These are phyloP conservation scores for Wickerhamiella australiensis DNA, from an alignment of 805 yeast genomes.

Conservation along the genomic window DNA sequence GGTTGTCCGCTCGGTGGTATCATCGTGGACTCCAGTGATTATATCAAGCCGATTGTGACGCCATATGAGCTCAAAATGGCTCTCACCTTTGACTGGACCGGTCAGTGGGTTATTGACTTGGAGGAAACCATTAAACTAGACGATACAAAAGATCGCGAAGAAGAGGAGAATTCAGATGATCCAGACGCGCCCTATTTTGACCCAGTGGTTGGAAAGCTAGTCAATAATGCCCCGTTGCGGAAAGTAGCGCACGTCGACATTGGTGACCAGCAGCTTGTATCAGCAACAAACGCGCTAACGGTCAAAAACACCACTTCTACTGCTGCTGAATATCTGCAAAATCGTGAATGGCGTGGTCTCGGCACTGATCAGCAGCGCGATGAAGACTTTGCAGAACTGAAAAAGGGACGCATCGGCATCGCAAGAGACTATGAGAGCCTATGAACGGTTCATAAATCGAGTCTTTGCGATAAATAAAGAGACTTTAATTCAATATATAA, in stretches of 20 bases:
- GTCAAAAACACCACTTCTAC: conserved; percentile 77
- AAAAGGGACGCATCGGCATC: conserved; percentile 74
- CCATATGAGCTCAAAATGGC: conserved; percentile 86
- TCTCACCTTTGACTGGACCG: conserved; percentile 76
- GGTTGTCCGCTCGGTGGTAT: conserved; percentile 95
- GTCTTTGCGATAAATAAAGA: not conserved
- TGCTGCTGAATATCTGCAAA: conserved; percentile 65
- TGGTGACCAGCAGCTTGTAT: conserved; percentile 32
- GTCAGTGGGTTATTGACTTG: conserved; percentile 83
- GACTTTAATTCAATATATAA: not conserved
- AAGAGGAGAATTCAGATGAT: conserved; percentile 25
- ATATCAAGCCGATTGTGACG: conserved; percentile 81
- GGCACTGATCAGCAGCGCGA: conserved; percentile 41
- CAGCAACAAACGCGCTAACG: conserved; percentile 34
- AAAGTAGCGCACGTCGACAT: conserved; percentile 52
- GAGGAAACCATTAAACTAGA: conserved; percentile 36
- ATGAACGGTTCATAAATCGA: not conserved
- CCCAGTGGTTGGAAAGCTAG: conserved; percentile 72
- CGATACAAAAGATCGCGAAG: conserved; percentile 21
- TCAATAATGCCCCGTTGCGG: conserved; percentile 66
- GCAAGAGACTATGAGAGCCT: conserved; percentile 61
- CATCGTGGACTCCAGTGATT: conserved; percentile 62
- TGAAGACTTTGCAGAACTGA: conserved; percentile 64
- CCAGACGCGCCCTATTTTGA: conserved; percentile 73
- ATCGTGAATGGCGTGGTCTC: conserved; percentile 71